Base-by-base conservation (phyloP, 2,329 filamentous ascomycete species). In the Colletotrichum spaethianum region DNA sequence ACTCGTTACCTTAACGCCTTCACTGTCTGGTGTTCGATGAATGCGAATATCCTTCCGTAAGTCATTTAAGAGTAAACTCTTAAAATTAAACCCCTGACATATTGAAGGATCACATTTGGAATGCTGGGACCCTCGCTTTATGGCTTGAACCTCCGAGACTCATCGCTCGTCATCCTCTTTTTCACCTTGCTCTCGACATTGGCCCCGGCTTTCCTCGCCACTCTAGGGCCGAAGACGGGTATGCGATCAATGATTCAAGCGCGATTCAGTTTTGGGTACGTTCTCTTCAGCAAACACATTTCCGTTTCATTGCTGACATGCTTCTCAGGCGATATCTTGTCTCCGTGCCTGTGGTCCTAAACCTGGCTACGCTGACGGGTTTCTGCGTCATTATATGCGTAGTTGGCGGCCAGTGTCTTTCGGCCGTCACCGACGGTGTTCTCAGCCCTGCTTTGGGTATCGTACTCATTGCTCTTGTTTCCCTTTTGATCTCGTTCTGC, bases 221-320 rank as follows among this genome's bases (percentile, higher is more conserved):
- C 87, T 0, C 80, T 91, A 62, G 90, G 90, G 0, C 88, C 90
- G 4, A 88, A 87, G 79, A 91, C 89, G 12, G 91, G 90, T 52
- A 87, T 92, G 85, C 85, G 90, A 20, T 90, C 92, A 79, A 90
- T 92, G 85, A 86, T 92, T 9, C 89, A 91, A 75, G 90, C 91
- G 4, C 84, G 91, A 28, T 92, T 88, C 78, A 88, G 87, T 50
- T 93, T 91, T 77, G 90, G 89, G 83, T 88, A 80, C 64, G 80
- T 36, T 46, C 40, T 23, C 20, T 48, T 36, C 20, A 31, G 20
- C 20, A 38, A 28, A 28, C n/a, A 46, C 26, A 20, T 23, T 26
- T 28, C 16, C 14, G 23, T 28, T 8, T 42, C 28, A 6, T 44
- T 31, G 66, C 75, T 74, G 72, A 72, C 61, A 7, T 63, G 11